These are phyloP conservation scores for Aspergillus sp. DNA, from an alignment of 2,329 filamentous ascomycete species.

Conservation along the genomic window DNA sequence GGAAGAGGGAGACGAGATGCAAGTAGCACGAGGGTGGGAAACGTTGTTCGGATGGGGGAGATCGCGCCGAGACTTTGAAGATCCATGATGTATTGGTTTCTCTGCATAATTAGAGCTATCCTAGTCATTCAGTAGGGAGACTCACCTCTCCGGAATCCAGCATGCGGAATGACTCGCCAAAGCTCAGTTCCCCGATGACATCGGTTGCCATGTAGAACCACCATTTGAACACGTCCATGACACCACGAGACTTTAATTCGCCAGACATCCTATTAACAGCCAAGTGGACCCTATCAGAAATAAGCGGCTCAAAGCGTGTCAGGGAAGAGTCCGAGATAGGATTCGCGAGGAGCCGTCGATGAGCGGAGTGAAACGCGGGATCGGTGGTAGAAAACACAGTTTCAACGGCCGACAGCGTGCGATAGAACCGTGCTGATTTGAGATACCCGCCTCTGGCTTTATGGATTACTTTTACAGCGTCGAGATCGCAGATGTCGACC, in stretches of 20 bases:
- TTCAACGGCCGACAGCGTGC: slow-evolving; percentile 12
- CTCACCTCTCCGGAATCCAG: slow-evolving; percentile 46
- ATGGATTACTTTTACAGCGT: slow-evolving; percentile 29
- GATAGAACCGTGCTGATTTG: slow-evolving; percentile 29
- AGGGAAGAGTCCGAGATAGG: slow-evolving; percentile 34
- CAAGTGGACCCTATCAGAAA: slow-evolving; percentile 31
- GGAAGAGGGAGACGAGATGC: slow-evolving; percentile 17
- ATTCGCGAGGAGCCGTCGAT: slow-evolving; percentile 28
- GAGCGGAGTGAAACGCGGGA: slow-evolving; percentile 23
- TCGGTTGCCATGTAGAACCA: slow-evolving; percentile 50
- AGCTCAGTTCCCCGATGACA: slow-evolving; percentile 48
- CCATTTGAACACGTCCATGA: slow-evolving; percentile 48
- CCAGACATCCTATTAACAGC: slow-evolving; percentile 40
- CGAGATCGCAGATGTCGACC: slow-evolving; percentile 34
- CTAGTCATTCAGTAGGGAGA: slow-evolving; percentile 10
- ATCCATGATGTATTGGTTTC: slow-evolving; percentile 38
- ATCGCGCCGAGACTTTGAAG: slow-evolving; percentile 20
- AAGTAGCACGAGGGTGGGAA: slow-evolving; percentile 16
- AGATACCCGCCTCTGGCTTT: slow-evolving; percentile 24
- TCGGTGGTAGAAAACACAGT: slow-evolving; percentile 40
- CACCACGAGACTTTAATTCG: slow-evolving; percentile 36
- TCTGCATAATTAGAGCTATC: slow-evolving; percentile 17
- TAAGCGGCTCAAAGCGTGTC: slow-evolving; percentile 2
- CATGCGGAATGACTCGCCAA: slow-evolving; percentile 51
- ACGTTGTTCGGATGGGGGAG: slow-evolving; percentile 17